These are phyloP conservation scores for Pyrenula aspistea DNA, from an alignment of 495 filamentous ascomycete species.

Conservation along the genomic window DNA sequence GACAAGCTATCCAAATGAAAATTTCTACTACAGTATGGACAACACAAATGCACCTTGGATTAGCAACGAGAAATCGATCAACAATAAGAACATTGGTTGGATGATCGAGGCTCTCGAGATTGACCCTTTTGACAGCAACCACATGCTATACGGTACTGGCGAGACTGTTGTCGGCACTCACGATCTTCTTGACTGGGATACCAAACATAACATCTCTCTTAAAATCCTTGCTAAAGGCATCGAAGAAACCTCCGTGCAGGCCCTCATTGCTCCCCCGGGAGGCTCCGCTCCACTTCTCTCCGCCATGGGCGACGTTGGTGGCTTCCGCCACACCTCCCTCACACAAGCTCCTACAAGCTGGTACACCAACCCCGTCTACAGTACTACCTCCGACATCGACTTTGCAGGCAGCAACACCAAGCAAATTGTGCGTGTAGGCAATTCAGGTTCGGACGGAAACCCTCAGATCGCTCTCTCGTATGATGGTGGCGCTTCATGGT, in stretches of 20 bases:
- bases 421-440: conserved; percentile 39
- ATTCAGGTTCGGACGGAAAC: conserved; percentile 15
- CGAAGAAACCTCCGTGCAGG: conserved; percentile 43
- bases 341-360: conserved; percentile 23
- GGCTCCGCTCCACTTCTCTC: conserved; percentile 37
- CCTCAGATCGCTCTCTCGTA: conserved; percentile 18
- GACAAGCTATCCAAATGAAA: conserved; percentile 30
- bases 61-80: conserved; percentile 16
- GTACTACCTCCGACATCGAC: conserved; percentile 32
- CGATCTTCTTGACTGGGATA: conserved; percentile 27
- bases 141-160: conserved; percentile 48
- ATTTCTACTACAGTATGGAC: conserved; percentile 30
- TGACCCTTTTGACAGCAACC: conserved; percentile 45
- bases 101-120: conserved; percentile 52
- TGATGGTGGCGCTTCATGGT: conserved; percentile 28
- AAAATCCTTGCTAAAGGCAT: conserved; percentile 43
- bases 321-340: conserved; percentile 35
- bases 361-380: conserved; percentile 35
- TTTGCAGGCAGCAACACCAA: conserved; percentile 38
- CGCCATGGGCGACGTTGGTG: conserved; percentile 46
- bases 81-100: conserved; percentile 44
- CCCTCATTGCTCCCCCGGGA: conserved; percentile 36
- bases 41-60: conserved; percentile 12
- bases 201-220: conserved; percentile 34
- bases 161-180: conserved; percentile 39